phyloP scores from a whole-genome alignment of 1,284 basidiomycete genomes.

The Fomitopsis schrenkii region DNA sequence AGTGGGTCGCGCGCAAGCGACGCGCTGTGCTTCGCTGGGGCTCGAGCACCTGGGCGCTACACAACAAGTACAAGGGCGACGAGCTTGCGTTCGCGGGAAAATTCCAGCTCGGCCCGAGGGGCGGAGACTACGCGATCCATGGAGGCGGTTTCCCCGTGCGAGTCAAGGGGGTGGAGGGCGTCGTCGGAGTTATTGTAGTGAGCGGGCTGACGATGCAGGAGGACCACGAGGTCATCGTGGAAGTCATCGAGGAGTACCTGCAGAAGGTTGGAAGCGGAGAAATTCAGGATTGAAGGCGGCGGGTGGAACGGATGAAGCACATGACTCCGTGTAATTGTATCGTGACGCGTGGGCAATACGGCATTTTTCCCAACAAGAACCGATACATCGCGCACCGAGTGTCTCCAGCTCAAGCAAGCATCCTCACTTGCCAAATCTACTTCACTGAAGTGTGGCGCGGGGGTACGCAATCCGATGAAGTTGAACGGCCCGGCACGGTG shows the following conservation, averaged over 20 bases:
- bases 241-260: slow-evolving; percentile 29
- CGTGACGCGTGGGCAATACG: background rate
- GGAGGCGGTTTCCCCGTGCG: slow-evolving; percentile 32
- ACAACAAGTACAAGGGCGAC: slow-evolving; percentile 18
- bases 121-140: slow-evolving; percentile 27
- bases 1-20: slow-evolving; percentile 34
- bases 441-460: no score
- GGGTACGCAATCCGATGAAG: no score
- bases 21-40: slow-evolving; percentile 31
- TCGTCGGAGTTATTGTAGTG: slow-evolving; percentile 33
- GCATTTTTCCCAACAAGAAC: no score
- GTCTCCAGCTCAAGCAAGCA: no score
- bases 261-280: slow-evolving; percentile 11
- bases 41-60: slow-evolving; percentile 23
- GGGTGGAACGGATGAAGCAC: background rate
- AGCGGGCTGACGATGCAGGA: slow-evolving; percentile 30
- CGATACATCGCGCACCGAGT: no score
- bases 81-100: slow-evolving; percentile 19
- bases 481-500: no score
- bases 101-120: slow-evolving; percentile 22
- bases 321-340: background rate
- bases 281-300: slow-evolving; percentile 3
- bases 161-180: slow-evolving; percentile 30
- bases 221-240: slow-evolving; percentile 31
- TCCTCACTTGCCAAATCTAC: no score